Base-by-base conservation (phyloP, 495 filamentous ascomycete species). In the Aspergillus nanangensis region DNA sequence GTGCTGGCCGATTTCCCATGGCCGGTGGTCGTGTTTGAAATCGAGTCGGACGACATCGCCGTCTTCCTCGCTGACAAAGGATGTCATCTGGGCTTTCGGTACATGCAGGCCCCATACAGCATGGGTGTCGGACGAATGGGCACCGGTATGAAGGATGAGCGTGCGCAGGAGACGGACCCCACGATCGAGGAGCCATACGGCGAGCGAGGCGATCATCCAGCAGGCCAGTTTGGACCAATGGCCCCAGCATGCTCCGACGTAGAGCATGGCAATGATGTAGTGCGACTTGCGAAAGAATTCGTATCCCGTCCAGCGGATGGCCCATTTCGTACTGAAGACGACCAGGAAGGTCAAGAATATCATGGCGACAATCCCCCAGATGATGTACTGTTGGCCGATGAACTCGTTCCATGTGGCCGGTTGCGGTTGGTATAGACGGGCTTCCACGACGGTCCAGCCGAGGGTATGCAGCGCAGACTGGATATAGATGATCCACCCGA, bases 251-350 rank as follows among this genome's bases (percentile, higher is more conserved):
- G 80, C 81, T 1, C 81, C 82, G 22, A 86, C 70, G 54, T 83
- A 86, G 14, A 86, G 60, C 63, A 80, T 74, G 0, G 83, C 83
- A 10, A 85, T 52, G 9, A 83, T 61, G 51, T 84, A 81, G 55
- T 86, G 82, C 3, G 70, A 55, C 48, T 86, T 83, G 9, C 79
- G 67, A 61, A 86, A 87, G 51, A 79, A 71, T 51, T 86, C 82
- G 57, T 86, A 84, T 3, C 83, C 83, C 0, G 79, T 84, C n/a
- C 76, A 56, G 25, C 67, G 61, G 41, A 84, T 79, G 0, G 68
- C 79, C 56, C 67, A 71, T 34, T 66, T 65, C 0, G 78, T 74
- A 48, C 76, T 81, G 44, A 78, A 56, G 17, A 74, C 55, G 41
- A 80, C 74, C 11, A 86, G 56, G 15, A 83, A 56, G 1, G 77